phyloP scores from a whole-genome alignment of 192 early-diverging fungal species.

The Coemansia sp. region DNA sequence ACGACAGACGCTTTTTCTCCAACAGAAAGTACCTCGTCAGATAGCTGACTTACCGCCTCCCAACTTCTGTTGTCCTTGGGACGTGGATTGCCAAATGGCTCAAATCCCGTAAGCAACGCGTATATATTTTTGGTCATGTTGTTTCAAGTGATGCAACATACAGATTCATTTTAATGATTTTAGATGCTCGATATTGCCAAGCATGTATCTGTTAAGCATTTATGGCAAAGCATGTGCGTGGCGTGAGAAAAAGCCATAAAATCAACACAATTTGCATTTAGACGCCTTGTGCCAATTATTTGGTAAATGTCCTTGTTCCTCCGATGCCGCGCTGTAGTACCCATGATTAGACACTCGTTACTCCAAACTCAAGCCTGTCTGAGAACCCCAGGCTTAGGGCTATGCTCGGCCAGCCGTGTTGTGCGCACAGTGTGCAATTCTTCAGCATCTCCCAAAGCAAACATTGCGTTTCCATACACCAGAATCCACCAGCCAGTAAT shows the following conservation, averaged over 20 bases:
- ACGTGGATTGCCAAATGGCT: conserved; percentile 51
- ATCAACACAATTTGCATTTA: no score
- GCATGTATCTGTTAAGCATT: no score
- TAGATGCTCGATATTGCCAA: not conserved
- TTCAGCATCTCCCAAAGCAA: not conserved
- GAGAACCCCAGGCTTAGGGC: no score
- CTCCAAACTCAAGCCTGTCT: no score
- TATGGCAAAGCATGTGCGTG: no score
- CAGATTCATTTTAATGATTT: not conserved
- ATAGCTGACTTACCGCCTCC: conserved; percentile 39
- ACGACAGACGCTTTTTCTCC: conserved; percentile 9
- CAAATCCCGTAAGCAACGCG: conserved; percentile 48
- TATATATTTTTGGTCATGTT: conserved; percentile 9
- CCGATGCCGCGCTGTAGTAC: no score
- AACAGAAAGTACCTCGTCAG: conserved; percentile 6
- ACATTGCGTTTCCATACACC: conserved; percentile 10
- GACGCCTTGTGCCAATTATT: no score
- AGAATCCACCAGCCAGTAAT: conserved; percentile 55
- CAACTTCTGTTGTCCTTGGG: conserved; percentile 51
- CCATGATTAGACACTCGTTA: no score
- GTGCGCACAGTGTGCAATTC: no score
- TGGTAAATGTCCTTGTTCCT: no score
- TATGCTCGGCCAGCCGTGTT: no score
- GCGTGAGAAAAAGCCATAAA: no score
- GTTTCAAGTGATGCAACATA: not conserved